Conservation (phyloP, 768 basidiomycete genomes). For the Rhodotorula kratochvilovae region DNA sequence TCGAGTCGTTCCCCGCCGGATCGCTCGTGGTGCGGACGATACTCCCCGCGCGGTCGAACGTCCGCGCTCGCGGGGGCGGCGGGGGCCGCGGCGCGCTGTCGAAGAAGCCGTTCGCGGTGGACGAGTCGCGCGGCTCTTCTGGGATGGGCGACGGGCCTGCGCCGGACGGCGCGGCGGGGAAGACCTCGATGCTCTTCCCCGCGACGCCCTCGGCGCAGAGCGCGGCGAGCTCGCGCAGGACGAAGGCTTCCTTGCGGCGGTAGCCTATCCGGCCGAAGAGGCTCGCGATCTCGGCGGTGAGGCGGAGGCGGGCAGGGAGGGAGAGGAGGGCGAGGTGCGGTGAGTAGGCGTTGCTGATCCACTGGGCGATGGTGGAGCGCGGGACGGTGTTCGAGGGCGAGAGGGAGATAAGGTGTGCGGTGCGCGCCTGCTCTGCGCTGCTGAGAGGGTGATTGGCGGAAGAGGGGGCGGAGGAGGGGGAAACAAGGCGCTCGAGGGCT, state of each 20-base stretch:
- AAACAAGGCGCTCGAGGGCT: slow-evolving; percentile 76
- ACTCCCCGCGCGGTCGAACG: neutral
- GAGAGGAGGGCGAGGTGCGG: slow-evolving; percentile 63
- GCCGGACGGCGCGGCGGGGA: neutral
- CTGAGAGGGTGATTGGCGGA: slow-evolving; percentile 31
- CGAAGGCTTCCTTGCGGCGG: slow-evolving; percentile 77
- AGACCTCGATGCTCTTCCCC: slow-evolving; percentile 42
- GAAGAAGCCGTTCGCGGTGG: neutral
- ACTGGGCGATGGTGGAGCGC: slow-evolving; percentile 29
- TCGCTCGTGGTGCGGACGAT: slow-evolving; percentile 28
- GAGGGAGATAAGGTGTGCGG: slow-evolving; percentile 18
- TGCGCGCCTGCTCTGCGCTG: neutral
- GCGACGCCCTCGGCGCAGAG: slow-evolving; percentile 69
- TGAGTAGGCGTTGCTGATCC: slow-evolving; percentile 31
- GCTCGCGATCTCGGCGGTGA: slow-evolving; percentile 64
- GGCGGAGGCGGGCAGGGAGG: slow-evolving; percentile 65
- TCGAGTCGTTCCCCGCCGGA: slow-evolving; percentile 31
- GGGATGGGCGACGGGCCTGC: slow-evolving; percentile 1
- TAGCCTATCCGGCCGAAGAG: slow-evolving; percentile 78
- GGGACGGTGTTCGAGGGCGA: slow-evolving; percentile 34
- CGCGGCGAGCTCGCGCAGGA: slow-evolving; percentile 78
- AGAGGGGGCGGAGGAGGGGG: slow-evolving; percentile 54
- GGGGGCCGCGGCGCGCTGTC: neutral
- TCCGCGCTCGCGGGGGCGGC: neutral
- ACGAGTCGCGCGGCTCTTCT: neutral